Evolutionary conservation across 371 early-diverging fungal species (phyloP), one percentile per base, ranked within the genome.

Genomic region (Mortierella sp.): DNA sequence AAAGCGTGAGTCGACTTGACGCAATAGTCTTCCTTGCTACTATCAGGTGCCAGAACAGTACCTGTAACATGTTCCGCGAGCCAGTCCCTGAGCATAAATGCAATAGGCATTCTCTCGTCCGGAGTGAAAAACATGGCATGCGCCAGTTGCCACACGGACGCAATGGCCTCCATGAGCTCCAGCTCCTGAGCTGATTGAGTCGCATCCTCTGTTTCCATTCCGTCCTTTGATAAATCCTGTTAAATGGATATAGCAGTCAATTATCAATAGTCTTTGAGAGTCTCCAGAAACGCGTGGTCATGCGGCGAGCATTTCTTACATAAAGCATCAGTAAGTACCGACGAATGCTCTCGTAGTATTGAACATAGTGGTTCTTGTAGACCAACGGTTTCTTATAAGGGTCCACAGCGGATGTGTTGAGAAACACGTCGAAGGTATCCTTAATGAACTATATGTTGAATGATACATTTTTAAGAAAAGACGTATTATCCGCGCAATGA

Each of bases 41-140:
- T 19, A 15, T 28, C 4, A 27, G 1, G 14, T 32, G n/a, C 31
- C 15, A 21, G 24, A 26, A 23, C 27, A 34, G 4, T 67, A 75
- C 75, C 59, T 42, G 55, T 7, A 17, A 67, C 64, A 24, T 63
- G 68, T 0, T 23, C 50, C 2, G 50, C 46, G 9, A 76, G 37
- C 76, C 76, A 76, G 30, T 76, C 64, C 23, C 60, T 52, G 12
- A 55, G 56, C 44, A 64, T 47, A 50, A 69, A 64, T 6, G 76
- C 61, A 11, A 76, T 64, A 0, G 65, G 65, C 26, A 48, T 64
- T 21, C 55, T 52, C 11, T 63, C 28, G 31, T 76, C 76, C 2
- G 49, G 27, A 5, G 65, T 76, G 12, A 76, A 49, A 47, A 76
- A 76, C 60, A 76, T 52, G 14, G 17, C 55, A 26, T 76, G 70